Evolutionary conservation across 345 rosid species (phyloP).

Genomic region (Ceriops zippeliana): DNA sequence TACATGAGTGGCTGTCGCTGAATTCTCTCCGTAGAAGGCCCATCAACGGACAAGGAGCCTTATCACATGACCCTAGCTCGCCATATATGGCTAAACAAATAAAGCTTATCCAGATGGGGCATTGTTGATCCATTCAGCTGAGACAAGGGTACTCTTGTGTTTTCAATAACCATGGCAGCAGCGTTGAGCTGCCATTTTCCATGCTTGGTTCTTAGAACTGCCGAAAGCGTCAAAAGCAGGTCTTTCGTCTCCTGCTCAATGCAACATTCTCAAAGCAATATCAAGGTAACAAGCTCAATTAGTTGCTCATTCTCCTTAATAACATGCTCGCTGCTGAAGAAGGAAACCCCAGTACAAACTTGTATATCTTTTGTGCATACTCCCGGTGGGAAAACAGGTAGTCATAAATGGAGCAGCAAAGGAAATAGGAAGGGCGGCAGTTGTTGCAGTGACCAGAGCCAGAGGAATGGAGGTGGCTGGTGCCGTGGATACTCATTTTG

Average conservation of each 20-base stretch:
- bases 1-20: conserved; percentile 15
- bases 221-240: conserved; percentile 29
- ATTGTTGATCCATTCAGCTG: not conserved
- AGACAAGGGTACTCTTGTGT: not conserved
- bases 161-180: conserved; percentile 49
- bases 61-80: conserved; percentile 19
- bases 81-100: not conserved
- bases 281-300: conserved; percentile 47
- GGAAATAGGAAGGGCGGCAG: conserved; percentile 90
- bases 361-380: not conserved
- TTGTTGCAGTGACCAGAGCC: conserved; percentile 75
- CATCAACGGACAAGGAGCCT: conserved; percentile 24
- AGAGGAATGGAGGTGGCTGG: conserved; percentile 96
- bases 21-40: conserved; percentile 24
- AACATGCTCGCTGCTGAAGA: not conserved
- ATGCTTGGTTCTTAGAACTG: conserved; percentile 22
- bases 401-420: conserved; percentile 87
- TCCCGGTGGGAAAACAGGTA: conserved; percentile 37
- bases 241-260: conserved; percentile 56
- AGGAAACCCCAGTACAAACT: not conserved
- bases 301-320: not conserved
- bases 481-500: conserved; percentile 70
- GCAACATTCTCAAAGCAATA: conserved; percentile 72
- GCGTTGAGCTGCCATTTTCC: conserved; percentile 43
- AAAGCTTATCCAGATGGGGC: conserved; percentile 15